Evolutionary conservation across 129 eudicot genomes (phyloP).

Genomic region (Ambrosia artemisiifolia): DNA sequence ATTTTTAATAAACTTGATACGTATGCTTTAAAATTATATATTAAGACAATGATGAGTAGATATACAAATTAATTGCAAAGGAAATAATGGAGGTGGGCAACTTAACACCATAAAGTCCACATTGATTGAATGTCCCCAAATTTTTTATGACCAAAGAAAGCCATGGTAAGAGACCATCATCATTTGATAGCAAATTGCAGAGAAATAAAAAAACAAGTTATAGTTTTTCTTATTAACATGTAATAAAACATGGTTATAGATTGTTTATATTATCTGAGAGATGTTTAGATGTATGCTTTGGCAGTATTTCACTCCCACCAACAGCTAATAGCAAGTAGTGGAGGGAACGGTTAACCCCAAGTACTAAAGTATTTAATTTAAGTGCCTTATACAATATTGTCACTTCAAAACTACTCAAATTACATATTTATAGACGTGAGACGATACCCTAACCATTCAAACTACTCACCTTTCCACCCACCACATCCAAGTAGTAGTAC

Average conservation of each 20-base stretch:
- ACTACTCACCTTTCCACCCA: no score
- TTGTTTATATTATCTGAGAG: no score
- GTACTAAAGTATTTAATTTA: no score
- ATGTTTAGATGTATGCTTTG: no score
- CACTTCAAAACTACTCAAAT: no score
- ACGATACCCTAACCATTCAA: no score
- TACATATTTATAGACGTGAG: no score
- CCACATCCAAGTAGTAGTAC: no score
- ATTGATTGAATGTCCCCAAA: constrained; percentile 2
- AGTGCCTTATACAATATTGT: no score
- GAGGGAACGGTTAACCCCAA: no score
- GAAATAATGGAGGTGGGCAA: constrained; percentile 10
- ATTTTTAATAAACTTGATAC: background rate
- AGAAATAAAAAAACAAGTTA: background rate
- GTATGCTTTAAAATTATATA: background rate
- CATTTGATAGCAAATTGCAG: background rate
- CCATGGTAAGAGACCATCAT: background rate
- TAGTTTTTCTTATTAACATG: background rate
- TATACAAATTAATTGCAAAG: background rate
- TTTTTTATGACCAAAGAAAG: background rate
- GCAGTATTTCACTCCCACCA: no score
- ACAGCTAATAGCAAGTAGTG: no score
- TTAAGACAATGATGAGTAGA: background rate
- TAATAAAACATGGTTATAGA: background rate
- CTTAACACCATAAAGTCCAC: constrained; percentile 6